Evolutionary conservation across 805 yeast species (phyloP).

Genomic region (Monosporozyma yasuniensis): DNA sequence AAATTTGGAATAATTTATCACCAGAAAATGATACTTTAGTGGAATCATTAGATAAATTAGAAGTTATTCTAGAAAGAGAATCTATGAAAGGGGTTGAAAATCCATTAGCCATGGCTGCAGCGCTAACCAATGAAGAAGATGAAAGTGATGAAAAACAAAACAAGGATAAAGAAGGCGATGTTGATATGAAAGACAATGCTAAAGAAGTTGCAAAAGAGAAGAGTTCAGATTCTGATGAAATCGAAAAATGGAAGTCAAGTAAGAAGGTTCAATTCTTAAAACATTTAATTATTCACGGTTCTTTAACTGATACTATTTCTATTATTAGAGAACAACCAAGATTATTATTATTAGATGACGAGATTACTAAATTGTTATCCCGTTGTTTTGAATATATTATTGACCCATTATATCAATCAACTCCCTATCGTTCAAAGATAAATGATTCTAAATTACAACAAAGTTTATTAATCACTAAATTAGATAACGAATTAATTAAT

Average conservation of each 20-base stretch:
- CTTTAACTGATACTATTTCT: constrained; percentile 52
- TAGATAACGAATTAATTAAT: constrained; percentile 14
- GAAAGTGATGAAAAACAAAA: constrained; percentile 17
- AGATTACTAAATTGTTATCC: constrained; percentile 39
- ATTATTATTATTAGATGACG: constrained; percentile 45
- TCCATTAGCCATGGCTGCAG: constrained; percentile 84
- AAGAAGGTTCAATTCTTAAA: constrained; percentile 43
- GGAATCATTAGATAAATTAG: constrained; percentile 36
- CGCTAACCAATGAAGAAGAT: constrained; percentile 60
- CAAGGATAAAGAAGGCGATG: constrained; percentile 2
- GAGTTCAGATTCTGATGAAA: constrained; percentile 3
- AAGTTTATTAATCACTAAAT: constrained; percentile 4
- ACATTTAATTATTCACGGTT: constrained; percentile 48
- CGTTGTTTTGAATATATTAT: constrained; percentile 43
- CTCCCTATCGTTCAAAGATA: background rate
- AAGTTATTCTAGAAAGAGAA: constrained; percentile 43
- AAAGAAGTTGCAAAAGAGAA: constrained; percentile 16
- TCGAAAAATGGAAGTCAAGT: constrained; percentile 10
- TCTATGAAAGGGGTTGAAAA: constrained; percentile 57
- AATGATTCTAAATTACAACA: background rate
- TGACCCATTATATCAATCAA: constrained; percentile 33
- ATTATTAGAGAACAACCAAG: constrained; percentile 55
- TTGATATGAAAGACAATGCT: background rate
- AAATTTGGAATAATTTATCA: constrained; percentile 46
- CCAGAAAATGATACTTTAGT: constrained; percentile 45